phyloP scores from a whole-genome alignment of 345 rosid species.

The Stellera chamaejasme region DNA sequence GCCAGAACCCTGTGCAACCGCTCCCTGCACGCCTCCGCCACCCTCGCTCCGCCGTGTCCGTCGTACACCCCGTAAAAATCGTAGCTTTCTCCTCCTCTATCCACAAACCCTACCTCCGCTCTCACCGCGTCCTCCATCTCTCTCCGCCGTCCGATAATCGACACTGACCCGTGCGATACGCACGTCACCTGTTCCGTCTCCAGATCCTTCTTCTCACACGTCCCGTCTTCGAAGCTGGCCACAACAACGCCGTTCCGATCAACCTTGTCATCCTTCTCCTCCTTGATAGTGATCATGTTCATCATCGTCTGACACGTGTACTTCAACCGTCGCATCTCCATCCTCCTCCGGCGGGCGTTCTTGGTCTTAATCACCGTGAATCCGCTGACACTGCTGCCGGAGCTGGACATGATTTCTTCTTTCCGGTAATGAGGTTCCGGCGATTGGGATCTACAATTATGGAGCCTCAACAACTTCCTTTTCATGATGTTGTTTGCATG shows the following conservation, averaged over 20 bases:
- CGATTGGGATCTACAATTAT: not conserved
- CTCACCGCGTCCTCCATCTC: conserved; percentile 68
- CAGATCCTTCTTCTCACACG: not conserved
- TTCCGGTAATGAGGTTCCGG: not conserved
- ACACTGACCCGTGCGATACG: conserved; percentile 32
- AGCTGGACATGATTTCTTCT: conserved; percentile 3
- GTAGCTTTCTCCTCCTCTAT: conserved; percentile 16
- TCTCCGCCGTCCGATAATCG: conserved; percentile 52
- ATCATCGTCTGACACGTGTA: conserved; percentile 17
- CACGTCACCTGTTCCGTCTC: not conserved
- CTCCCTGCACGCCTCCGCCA: conserved; percentile 55
- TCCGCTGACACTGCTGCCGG: conserved; percentile 14
- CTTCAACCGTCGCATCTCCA: conserved; percentile 23
- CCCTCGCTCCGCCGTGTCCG: conserved; percentile 62
- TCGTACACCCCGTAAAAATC: conserved; percentile 61
- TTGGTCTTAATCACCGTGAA: conserved; percentile 12
- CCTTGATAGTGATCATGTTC: conserved; percentile 4
- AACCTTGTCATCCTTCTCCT: conserved; percentile 6
- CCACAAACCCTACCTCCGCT: conserved; percentile 34
- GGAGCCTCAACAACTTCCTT: not conserved
- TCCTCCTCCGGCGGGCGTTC: conserved; percentile 25
- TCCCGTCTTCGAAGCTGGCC: conserved; percentile 12
- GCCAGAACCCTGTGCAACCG: conserved; percentile 38
- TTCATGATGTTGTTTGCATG: conserved; percentile 18
- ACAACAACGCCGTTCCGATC: conserved; percentile 16